Conservation (phyloP, 208 protist genomes). For the Leishmania lainsoni region DNA sequence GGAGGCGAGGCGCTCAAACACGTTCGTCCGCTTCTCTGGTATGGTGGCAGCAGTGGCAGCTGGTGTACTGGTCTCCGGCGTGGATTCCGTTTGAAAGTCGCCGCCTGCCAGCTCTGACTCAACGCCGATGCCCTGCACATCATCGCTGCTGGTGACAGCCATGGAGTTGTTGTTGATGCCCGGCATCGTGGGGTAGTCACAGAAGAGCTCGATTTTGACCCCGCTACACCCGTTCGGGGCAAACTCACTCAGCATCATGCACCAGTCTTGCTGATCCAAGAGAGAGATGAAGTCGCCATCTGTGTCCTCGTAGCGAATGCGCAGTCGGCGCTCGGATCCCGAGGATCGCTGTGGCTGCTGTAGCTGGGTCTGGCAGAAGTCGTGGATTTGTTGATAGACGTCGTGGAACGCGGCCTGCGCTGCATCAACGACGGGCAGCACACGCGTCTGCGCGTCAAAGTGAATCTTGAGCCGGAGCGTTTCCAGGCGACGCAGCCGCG, state of each 20-base stretch:
- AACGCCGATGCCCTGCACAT: not conserved
- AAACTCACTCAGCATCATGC: constrained; percentile 60
- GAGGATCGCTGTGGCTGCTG: constrained; percentile 1
- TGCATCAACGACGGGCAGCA: constrained; percentile 54
- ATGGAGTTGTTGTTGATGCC: constrained; percentile 7
- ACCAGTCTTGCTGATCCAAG: constrained; percentile 75
- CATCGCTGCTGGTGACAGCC: constrained; percentile 3
- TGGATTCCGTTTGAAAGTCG: not conserved
- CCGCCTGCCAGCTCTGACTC: constrained; percentile 2
- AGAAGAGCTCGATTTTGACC: constrained; percentile 67
- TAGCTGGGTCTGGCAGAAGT: constrained; percentile 38
- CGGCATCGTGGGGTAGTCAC: constrained; percentile 65
- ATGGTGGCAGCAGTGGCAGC: not conserved
- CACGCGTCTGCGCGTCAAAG: constrained; percentile 69
- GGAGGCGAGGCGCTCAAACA: constrained; percentile 28
- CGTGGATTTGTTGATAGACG: constrained; percentile 62
- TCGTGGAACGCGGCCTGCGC: constrained; percentile 43
- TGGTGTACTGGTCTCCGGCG: not conserved
- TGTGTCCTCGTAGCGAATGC: constrained; percentile 77
- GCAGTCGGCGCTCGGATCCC: constrained; percentile 42
- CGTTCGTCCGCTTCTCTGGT: constrained; percentile 24
- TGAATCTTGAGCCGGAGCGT: constrained; percentile 75
- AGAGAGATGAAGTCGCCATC: constrained; percentile 87
- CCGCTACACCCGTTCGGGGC: constrained; percentile 19
- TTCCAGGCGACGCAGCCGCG: constrained; percentile 37